phyloP scores from a whole-genome alignment of 179 eudicot species.

The Drosera spatulata region DNA sequence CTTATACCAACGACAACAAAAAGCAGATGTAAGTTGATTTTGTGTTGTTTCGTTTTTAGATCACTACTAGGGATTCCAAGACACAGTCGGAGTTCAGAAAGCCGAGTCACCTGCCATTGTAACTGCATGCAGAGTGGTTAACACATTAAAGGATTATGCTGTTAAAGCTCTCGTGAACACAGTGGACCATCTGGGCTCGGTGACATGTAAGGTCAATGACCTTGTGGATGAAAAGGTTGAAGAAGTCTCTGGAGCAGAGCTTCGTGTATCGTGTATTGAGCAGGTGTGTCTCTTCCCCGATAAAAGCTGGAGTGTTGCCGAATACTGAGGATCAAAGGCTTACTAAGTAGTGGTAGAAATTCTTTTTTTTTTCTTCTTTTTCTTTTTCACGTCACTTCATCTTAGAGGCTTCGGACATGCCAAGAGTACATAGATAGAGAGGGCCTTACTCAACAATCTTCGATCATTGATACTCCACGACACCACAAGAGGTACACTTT shows the following conservation, averaged over 20 bases:
- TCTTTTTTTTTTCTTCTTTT: no score
- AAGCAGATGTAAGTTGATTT: slow-evolving; percentile 58
- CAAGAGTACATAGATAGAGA: slow-evolving; percentile 67
- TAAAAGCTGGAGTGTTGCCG: neutral
- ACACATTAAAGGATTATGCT: slow-evolving; percentile 74
- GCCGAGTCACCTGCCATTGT: neutral
- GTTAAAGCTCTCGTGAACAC: slow-evolving; percentile 87
- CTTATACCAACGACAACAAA: slow-evolving; percentile 75
- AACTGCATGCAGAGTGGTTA: slow-evolving; percentile 52
- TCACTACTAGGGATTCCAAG: no score
- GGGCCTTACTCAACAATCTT: slow-evolving; percentile 77
- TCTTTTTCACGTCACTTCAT: neutral
- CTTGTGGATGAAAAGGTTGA: slow-evolving; percentile 74
- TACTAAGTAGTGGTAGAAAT: neutral
- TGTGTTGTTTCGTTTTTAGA: neutral
- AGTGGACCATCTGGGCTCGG: slow-evolving; percentile 92
- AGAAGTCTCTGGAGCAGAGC: slow-evolving; percentile 64
- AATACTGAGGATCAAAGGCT: neutral
- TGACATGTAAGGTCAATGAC: slow-evolving; percentile 64
- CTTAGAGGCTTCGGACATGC: slow-evolving; percentile 72
- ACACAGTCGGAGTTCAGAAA: no score
- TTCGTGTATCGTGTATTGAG: slow-evolving; percentile 65
- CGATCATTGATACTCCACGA: slow-evolving; percentile 58
- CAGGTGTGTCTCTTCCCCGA: slow-evolving; percentile 36
- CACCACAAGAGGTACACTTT: slow-evolving; percentile 80